Conservation (phyloP, 139 green algal genomes). For the Microglena sp. region DNA sequence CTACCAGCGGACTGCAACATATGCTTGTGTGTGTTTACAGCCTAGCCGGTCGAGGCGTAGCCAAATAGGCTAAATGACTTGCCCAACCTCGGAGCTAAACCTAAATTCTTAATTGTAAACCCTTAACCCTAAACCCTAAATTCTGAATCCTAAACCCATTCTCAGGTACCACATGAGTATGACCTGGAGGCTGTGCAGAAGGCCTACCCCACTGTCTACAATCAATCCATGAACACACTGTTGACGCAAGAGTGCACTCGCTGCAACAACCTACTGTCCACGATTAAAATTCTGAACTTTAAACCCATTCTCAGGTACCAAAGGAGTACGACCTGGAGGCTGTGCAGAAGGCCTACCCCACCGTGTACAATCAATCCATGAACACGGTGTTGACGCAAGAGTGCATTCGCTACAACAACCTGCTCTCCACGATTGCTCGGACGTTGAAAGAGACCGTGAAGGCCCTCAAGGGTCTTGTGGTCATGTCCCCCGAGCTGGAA, state of each 20-base stretch:
- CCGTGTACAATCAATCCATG: constrained; percentile 74
- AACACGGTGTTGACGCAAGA: constrained; percentile 79
- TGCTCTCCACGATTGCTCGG: constrained; percentile 48
- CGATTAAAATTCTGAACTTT: no score
- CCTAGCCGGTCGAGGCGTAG: no score
- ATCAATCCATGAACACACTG: constrained; percentile 85
- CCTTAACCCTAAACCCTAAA: no score
- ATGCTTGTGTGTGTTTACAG: no score
- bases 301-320: no score
- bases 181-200: constrained; percentile 53
- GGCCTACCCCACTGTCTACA: constrained; percentile 65
- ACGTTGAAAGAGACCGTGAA: constrained; percentile 42
- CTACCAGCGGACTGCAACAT: no score
- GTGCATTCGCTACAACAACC: constrained; percentile 58
- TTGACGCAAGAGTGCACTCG: constrained; percentile 51
- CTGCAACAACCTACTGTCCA: constrained; percentile 65
- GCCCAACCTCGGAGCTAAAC: no score
- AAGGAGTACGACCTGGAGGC: constrained; percentile 54
- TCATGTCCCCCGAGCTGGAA: constrained; percentile 74
- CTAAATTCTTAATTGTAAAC: no score
- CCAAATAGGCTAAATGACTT: no score
- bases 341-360: constrained; percentile 54
- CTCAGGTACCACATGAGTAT: constrained; percentile 38
- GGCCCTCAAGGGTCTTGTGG: constrained; percentile 61
- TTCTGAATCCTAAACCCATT: no score